A percentile compares a stretch with the other conserved stretches of the same genome.
phyloP scores from a whole-genome alignment of 805 yeast genomes.

The Saturnispora diversa region DNA sequence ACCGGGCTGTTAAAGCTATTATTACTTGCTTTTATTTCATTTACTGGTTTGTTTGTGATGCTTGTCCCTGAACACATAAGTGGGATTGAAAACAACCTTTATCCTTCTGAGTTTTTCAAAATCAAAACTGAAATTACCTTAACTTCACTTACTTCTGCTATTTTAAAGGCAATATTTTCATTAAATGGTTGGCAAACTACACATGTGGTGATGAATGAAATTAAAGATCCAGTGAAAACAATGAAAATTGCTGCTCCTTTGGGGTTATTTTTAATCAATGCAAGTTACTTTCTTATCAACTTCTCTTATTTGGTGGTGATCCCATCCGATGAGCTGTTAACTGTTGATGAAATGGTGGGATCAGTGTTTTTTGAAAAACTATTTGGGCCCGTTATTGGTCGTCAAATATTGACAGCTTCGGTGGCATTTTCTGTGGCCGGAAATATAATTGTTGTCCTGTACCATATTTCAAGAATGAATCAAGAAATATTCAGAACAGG shows the following conservation, averaged over 20 bases:
- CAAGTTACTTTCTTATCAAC: slow-evolving; percentile 42
- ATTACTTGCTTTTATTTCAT: slow-evolving; percentile 44
- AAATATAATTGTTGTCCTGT: slow-evolving; percentile 46
- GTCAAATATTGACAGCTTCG: slow-evolving; percentile 38
- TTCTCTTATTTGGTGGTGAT: slow-evolving; percentile 44
- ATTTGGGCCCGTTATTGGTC: slow-evolving; percentile 42
- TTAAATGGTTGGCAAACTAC: slow-evolving; percentile 49
- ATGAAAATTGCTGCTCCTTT: slow-evolving; percentile 47
- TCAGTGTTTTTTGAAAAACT: slow-evolving; percentile 43
- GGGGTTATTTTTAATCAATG: slow-evolving; percentile 35
- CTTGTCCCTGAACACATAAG: slow-evolving; percentile 38
- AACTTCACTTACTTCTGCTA: slow-evolving; percentile 40
- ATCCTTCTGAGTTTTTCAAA: slow-evolving; percentile 25
- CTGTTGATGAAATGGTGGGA: slow-evolving; percentile 44
- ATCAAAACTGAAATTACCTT: slow-evolving; percentile 29
- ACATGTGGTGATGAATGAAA: slow-evolving; percentile 47
- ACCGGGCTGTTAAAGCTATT: slow-evolving; percentile 55
- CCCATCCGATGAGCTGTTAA: slow-evolving; percentile 38
- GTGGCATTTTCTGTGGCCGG: slow-evolving; percentile 51
- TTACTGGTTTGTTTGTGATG: slow-evolving; percentile 53
- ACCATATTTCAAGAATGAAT: slow-evolving; percentile 44
- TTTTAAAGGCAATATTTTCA: slow-evolving; percentile 45
- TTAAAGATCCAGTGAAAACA: slow-evolving; percentile 44
- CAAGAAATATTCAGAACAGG: slow-evolving; percentile 55
- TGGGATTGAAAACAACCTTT: slow-evolving; percentile 37